Percentiles rank a stretch among this genome's conserved stretches.
phyloP scores from a whole-genome alignment of 176 grass and related monocot genomes.

The Triticum aestivum region DNA sequence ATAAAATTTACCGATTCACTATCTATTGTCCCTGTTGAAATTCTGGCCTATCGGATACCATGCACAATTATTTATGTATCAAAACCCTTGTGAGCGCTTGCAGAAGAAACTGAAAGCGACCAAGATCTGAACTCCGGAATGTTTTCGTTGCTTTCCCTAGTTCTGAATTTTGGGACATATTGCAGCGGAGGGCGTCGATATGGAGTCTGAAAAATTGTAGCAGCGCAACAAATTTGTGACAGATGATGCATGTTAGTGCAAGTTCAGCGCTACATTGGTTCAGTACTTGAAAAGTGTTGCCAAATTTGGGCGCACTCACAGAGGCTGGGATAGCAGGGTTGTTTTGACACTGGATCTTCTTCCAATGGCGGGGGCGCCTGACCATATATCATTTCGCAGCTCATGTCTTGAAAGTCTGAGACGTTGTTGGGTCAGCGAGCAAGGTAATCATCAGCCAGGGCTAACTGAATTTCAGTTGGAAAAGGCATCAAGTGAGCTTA shows the following conservation, averaged over 20 bases:
- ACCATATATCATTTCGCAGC: no score
- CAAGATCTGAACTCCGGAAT: neutral
- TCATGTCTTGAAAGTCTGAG: no score
- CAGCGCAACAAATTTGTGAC: neutral
- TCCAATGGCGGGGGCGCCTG: no score
- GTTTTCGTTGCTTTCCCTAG: neutral
- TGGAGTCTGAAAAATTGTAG: slow-evolving; percentile 51
- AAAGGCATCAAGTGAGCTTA: no score
- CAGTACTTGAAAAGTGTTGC: neutral
- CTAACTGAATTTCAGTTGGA: no score
- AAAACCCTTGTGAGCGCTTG: neutral
- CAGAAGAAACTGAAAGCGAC: neutral
- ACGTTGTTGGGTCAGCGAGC: no score
- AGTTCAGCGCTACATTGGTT: neutral
- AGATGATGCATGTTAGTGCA: neutral
- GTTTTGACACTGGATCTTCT: no score
- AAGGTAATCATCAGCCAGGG: no score
- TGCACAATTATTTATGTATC: neutral
- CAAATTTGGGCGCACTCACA: no score
- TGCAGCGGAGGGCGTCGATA: slow-evolving; percentile 55
- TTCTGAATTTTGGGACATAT: slow-evolving; percentile 69
- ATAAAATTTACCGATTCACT: neutral
- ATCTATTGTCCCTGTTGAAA: neutral
- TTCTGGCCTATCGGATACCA: neutral
- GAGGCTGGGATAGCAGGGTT: no score